Percentiles rank a stretch among this genome's conserved stretches.
Evolutionary conservation across 768 basidiomycete species (phyloP).

Genomic region (Xerocomus potaroensis): DNA sequence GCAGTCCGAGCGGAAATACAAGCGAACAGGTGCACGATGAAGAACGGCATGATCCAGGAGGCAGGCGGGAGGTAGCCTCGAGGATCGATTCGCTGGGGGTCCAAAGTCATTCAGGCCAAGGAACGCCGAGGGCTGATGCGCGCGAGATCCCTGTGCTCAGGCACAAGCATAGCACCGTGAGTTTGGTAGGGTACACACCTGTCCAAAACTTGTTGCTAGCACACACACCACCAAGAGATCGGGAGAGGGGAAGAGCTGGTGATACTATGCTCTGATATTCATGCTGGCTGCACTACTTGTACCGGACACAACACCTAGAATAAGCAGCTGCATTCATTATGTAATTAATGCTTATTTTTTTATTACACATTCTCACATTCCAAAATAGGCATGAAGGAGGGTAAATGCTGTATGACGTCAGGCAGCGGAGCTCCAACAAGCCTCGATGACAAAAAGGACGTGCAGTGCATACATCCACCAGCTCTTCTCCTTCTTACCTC

Average conservation of each 20-base stretch:
- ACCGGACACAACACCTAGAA: no score
- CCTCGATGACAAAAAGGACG: slow-evolving; percentile 30
- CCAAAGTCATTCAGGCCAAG: slow-evolving; percentile 39
- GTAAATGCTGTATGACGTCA: slow-evolving; percentile 29
- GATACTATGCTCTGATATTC: not conserved
- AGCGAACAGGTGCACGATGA: slow-evolving; percentile 28
- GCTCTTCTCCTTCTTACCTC: slow-evolving; percentile 1
- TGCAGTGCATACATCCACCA: slow-evolving; percentile 13
- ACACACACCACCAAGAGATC: slow-evolving; percentile 59
- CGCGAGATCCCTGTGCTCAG: slow-evolving; percentile 45
- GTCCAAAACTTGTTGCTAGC: slow-evolving; percentile 70
- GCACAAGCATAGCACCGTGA: slow-evolving; percentile 51
- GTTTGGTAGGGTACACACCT: slow-evolving; percentile 67
- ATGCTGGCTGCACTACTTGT: not conserved
- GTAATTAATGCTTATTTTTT: not conserved
- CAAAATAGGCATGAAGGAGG: slow-evolving; percentile 9
- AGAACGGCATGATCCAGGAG: slow-evolving; percentile 31
- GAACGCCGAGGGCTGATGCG: slow-evolving; percentile 42
- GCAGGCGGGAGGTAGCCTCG: slow-evolving; percentile 25
- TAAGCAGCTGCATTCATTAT: no score
- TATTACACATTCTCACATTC: not conserved
- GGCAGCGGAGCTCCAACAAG: slow-evolving; percentile 31
- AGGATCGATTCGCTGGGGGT: slow-evolving; percentile 22
- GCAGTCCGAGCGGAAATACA: slow-evolving; percentile 39
- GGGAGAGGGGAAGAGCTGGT: slow-evolving; percentile 32